These are phyloP conservation scores for Polytolypa hystricis DNA, from an alignment of 2,329 filamentous ascomycete species.

Conservation along the genomic window DNA sequence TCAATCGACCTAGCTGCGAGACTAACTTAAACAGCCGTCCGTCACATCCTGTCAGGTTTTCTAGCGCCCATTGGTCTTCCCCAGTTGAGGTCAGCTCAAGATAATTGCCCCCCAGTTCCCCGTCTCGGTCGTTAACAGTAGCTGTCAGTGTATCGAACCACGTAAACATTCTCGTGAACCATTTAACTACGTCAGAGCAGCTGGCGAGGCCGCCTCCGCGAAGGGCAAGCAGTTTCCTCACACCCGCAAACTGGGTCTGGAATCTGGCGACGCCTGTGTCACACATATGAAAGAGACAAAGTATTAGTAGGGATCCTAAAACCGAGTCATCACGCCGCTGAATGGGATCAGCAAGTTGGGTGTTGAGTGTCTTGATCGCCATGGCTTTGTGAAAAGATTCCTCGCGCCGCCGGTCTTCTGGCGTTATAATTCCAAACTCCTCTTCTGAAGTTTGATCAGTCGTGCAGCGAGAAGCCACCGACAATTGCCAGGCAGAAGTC, in stretches of 20 bases:
- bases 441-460: slow-evolving; percentile 28
- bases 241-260: slow-evolving; percentile 83
- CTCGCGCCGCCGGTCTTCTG: slow-evolving; percentile 55
- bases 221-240: slow-evolving; percentile 78
- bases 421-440: slow-evolving; percentile 30
- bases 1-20: slow-evolving; percentile 70
- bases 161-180: slow-evolving; percentile 88
- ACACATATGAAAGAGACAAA: slow-evolving; percentile 88
- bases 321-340: slow-evolving; percentile 76
- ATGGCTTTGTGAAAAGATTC: slow-evolving; percentile 77
- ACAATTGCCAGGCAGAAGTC: slow-evolving; percentile 39
- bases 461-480: slow-evolving; percentile 33
- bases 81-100: slow-evolving; percentile 54
- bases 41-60: slow-evolving; percentile 83
- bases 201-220: slow-evolving; percentile 51
- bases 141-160: slow-evolving; percentile 92
- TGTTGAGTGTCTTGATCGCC: slow-evolving; percentile 72
- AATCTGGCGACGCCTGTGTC: slow-evolving; percentile 90
- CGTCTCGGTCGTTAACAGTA: slow-evolving; percentile 82
- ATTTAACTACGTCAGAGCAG: slow-evolving; percentile 56
- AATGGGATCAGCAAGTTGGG: slow-evolving; percentile 64
- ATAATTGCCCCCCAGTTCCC: slow-evolving; percentile 57
- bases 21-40: slow-evolving; percentile 77
- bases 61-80: slow-evolving; percentile 59
- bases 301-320: slow-evolving; percentile 71